phyloP scores from a whole-genome alignment of 2,329 filamentous ascomycete species.

The Exophiala alcalophila region DNA sequence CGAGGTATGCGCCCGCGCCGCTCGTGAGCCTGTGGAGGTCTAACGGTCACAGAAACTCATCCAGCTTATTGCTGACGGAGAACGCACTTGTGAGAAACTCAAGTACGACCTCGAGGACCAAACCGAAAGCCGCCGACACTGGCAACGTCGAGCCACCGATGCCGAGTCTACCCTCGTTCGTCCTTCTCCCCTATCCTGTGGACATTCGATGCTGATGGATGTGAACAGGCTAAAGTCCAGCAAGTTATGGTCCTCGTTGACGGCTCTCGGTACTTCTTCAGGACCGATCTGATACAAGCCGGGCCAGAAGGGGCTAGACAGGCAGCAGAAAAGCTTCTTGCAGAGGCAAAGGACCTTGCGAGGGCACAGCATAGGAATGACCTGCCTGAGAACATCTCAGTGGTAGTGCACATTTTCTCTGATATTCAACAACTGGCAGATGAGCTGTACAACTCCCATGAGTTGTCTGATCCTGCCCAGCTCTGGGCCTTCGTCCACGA shows the following conservation, averaged over 20 bases:
- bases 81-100: constrained; percentile 15
- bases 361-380: constrained; percentile 25
- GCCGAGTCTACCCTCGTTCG: constrained; percentile 20
- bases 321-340: constrained; percentile 11
- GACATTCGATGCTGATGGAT: constrained; percentile 10
- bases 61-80: constrained; percentile 9
- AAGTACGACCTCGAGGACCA: constrained; percentile 22
- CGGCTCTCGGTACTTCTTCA: constrained; percentile 26
- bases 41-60: constrained; percentile 16
- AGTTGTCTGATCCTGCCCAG: constrained; percentile 15
- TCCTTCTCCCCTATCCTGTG: neutral
- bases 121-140: constrained; percentile 22
- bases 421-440: constrained; percentile 22
- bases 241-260: constrained; percentile 25
- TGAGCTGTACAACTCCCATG: constrained; percentile 17
- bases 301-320: constrained; percentile 16
- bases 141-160: constrained; percentile 23
- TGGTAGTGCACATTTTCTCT: constrained; percentile 25
- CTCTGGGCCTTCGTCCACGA: constrained; percentile 24
- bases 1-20: no score
- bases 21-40: neutral
- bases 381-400: constrained; percentile 19
- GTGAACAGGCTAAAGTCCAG: constrained; percentile 17
- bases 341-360: constrained; percentile 19
- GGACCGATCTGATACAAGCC: constrained; percentile 12